phyloP scores from a whole-genome alignment of 208 protist genomes.

The Blechomonas ayalai region DNA sequence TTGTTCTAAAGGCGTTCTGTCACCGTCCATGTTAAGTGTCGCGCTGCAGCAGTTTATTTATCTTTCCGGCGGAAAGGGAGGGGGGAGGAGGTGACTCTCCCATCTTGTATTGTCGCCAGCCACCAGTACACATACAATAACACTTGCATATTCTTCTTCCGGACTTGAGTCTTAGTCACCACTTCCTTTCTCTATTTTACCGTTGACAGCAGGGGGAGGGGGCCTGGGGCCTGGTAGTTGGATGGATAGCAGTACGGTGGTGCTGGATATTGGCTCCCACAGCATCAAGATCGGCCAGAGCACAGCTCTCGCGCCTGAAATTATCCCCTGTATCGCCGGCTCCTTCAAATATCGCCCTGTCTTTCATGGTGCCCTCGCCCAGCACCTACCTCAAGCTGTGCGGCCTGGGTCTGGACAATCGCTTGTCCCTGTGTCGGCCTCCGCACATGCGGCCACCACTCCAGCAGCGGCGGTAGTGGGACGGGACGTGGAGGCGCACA shows the following conservation, averaged over 20 bases:
- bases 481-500: slow-evolving; percentile 17
- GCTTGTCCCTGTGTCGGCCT: background rate
- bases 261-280: slow-evolving; percentile 47
- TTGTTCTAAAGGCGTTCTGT: too few species aligned
- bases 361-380: slow-evolving; percentile 1
- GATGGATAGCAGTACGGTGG: slow-evolving; percentile 8
- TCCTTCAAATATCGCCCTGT: slow-evolving; percentile 30
- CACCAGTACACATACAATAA: background rate
- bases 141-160: slow-evolving; percentile 4
- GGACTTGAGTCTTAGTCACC: too few species aligned
- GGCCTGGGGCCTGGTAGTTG: background rate
- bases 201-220: background rate
- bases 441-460: background rate
- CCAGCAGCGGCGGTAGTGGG: slow-evolving; percentile 8
- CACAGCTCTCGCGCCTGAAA: slow-evolving; percentile 11
- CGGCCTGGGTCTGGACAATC: background rate
- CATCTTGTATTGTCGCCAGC: background rate
- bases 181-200: background rate
- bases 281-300: slow-evolving; percentile 30
- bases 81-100: slow-evolving; percentile 2
- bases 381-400: background rate
- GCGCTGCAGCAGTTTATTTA: too few species aligned
- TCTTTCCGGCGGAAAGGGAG: too few species aligned
- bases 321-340: slow-evolving; percentile 25
- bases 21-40: too few species aligned